These are phyloP conservation scores for Chlamydomonas schloesseri DNA, from an alignment of 139 green algal species.

Conservation along the genomic window DNA sequence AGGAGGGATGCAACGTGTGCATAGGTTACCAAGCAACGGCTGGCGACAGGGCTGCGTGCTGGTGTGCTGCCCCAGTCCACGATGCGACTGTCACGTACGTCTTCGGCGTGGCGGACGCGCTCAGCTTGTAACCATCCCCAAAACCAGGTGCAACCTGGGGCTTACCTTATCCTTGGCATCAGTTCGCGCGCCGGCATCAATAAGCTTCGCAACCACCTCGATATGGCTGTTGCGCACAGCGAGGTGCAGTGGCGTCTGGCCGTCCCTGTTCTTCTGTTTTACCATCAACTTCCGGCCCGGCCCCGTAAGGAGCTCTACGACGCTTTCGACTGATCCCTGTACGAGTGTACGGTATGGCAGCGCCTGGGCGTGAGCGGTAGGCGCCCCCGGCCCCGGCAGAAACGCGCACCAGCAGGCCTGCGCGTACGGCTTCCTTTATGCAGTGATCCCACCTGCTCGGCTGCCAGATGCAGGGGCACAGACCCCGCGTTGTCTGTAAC, in stretches of 20 bases:
- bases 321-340: conserved; percentile 32
- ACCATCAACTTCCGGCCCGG: conserved; percentile 3
- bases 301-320: conserved; percentile 30
- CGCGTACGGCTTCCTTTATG: no score
- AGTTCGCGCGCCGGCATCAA: conserved; percentile 38
- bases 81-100: no score
- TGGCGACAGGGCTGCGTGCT: neutral
- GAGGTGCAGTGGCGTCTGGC: conserved; percentile 37
- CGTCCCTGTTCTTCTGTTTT: conserved; percentile 46
- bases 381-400: no score
- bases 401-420: no score
- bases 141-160: neutral
- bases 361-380: no score
- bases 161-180: conserved; percentile 55
- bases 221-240: conserved; percentile 37
- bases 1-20: no score
- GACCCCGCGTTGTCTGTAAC: conserved; percentile 34
- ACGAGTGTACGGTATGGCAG: no score
- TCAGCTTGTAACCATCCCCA: neutral
- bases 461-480: conserved; percentile 54
- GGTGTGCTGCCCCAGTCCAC: no score
- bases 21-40: no score
- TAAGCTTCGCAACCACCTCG: conserved; percentile 34
- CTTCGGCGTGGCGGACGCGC: no score
- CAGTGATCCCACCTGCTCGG: conserved; percentile 37